These are phyloP conservation scores for Simplicillium aogashimaense DNA, from an alignment of 2,329 filamentous ascomycete genomes.

Conservation along the genomic window DNA sequence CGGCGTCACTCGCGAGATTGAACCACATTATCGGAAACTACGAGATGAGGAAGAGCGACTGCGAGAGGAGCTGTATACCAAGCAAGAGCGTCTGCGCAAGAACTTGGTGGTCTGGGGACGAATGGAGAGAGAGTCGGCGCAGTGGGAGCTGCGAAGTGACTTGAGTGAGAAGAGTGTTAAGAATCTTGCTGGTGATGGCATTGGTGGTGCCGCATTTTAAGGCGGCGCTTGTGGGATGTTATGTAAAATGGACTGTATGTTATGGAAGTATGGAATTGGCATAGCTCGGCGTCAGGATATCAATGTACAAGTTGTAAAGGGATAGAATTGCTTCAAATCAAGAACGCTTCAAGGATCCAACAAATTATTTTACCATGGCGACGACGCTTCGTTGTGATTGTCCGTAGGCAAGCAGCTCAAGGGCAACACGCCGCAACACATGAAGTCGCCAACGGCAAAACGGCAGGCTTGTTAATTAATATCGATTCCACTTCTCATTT, in stretches of 20 bases:
- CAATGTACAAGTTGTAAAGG: background rate
- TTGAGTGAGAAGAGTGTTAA: conserved; percentile 46
- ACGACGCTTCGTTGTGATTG: no score
- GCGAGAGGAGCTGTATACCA: conserved; percentile 39
- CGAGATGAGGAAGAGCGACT: conserved; percentile 49
- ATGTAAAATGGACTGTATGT: background rate
- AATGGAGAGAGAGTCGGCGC: conserved; percentile 42
- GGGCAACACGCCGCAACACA: no score
- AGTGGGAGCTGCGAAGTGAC: conserved; percentile 45
- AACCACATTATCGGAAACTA: conserved; percentile 42
- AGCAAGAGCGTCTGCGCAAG: conserved; percentile 44
- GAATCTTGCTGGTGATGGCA: conserved; percentile 45
- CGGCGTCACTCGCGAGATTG: conserved; percentile 42
- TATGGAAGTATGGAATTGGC: background rate
- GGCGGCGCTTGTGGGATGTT: background rate
- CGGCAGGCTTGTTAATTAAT: no score
- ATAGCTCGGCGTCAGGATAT: background rate
- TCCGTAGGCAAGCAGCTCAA: no score
- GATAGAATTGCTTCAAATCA: background rate
- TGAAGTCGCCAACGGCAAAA: no score
- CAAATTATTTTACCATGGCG: background rate
- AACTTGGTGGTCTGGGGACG: conserved; percentile 43
- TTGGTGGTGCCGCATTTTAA: conserved; percentile 45
- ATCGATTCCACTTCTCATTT: no score
- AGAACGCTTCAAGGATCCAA: background rate